Conservation (phyloP, 176 grass and related monocot species). For the Oryza officinalis region DNA sequence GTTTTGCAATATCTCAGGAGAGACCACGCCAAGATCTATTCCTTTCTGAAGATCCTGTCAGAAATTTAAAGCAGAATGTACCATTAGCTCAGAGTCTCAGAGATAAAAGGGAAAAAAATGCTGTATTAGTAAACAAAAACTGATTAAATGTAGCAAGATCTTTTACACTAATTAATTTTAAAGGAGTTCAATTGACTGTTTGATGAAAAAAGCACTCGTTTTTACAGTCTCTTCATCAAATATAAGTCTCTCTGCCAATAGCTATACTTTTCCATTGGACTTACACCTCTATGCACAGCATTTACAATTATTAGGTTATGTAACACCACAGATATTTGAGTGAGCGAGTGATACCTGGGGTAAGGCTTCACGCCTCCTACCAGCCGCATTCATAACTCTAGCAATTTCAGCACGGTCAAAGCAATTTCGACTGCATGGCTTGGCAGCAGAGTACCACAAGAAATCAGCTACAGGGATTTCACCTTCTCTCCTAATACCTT, state of each 20-base stretch:
- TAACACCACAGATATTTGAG: conserved; percentile 2
- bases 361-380: conserved; percentile 79
- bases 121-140: conserved; percentile 20
- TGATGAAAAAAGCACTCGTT: background rate
- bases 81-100: background rate
- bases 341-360: conserved; percentile 65
- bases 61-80: conserved; percentile 20
- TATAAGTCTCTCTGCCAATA: background rate
- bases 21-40: conserved; percentile 93
- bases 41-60: conserved; percentile 89
- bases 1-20: conserved; percentile 96
- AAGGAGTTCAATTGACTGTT: background rate
- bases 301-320: conserved; percentile 8
- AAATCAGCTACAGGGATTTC: conserved; percentile 94
- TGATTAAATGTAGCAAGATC: conserved; percentile 8
- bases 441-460: conserved; percentile 96
- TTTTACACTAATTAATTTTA: background rate
- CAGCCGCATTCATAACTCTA: conserved; percentile 97
- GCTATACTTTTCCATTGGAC: conserved; percentile 1
- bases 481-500: conserved; percentile 90
- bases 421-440: conserved; percentile 94
- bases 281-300: background rate
- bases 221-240: background rate
- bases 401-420: conserved; percentile 98
- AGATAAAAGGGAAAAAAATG: background rate